phyloP scores from a whole-genome alignment of 495 filamentous ascomycete genomes.

The Neurospora sp. region DNA sequence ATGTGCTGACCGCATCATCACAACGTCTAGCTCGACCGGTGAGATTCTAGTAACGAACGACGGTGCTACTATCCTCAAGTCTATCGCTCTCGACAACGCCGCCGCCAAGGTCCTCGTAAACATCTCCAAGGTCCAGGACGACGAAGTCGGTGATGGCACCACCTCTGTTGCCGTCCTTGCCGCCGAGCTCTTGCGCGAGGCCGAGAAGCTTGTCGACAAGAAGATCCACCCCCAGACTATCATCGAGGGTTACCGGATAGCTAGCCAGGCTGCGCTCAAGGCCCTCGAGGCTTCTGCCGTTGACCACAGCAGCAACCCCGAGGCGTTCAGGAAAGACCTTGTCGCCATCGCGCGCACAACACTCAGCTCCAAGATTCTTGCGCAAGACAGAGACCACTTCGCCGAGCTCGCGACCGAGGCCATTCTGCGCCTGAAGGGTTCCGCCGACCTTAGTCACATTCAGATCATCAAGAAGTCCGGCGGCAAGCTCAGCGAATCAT shows the following conservation, averaged over 20 bases:
- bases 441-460: slow-evolving; percentile 91
- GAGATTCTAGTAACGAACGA: slow-evolving; percentile 98
- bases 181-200: slow-evolving; percentile 89
- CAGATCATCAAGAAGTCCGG: slow-evolving; percentile 99
- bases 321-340: slow-evolving; percentile 82
- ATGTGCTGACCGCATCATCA: slow-evolving; percentile 15
- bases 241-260: slow-evolving; percentile 98
- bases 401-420: slow-evolving; percentile 86
- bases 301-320: slow-evolving; percentile 73
- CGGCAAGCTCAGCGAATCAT: slow-evolving; percentile 93
- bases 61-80: slow-evolving; percentile 94
- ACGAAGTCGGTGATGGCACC: slow-evolving; percentile 95
- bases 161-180: slow-evolving; percentile 79
- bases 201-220: slow-evolving; percentile 90
- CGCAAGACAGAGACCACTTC: slow-evolving; percentile 90
- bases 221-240: slow-evolving; percentile 99
- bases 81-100: slow-evolving; percentile 97
- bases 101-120: slow-evolving; percentile 96
- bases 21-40: slow-evolving; percentile 64
- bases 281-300: slow-evolving; percentile 77
- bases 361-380: slow-evolving; percentile 91
- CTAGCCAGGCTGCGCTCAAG: slow-evolving; percentile 72
- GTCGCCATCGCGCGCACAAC: slow-evolving; percentile 90
- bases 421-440: slow-evolving; percentile 80
- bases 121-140: slow-evolving; percentile 98